These are phyloP conservation scores for Trichoderma cornu-damae DNA, from an alignment of 2,329 filamentous ascomycete genomes.

Conservation along the genomic window DNA sequence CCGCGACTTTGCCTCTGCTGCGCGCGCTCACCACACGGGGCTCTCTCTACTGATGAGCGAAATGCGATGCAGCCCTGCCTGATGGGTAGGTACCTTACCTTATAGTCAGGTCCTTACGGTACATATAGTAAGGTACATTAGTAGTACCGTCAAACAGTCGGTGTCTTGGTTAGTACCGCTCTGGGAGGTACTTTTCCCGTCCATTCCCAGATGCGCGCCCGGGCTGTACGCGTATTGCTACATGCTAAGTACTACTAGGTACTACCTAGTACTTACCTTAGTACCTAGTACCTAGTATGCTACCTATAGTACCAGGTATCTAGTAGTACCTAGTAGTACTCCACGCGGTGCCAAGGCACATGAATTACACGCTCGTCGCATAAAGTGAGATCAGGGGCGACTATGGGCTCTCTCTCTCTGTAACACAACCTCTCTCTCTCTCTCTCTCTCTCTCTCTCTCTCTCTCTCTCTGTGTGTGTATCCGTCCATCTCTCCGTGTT, in stretches of 20 bases:
- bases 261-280: too few species aligned
- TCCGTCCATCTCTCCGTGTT: background rate
- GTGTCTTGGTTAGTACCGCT: constrained; percentile 7
- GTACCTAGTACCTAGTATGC: too few species aligned
- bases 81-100: too few species aligned
- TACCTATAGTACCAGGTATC: too few species aligned
- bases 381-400: constrained; percentile 7
- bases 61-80: constrained; percentile 9
- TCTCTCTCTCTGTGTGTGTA: too few species aligned
- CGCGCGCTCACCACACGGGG: background rate
- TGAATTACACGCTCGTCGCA: background rate
- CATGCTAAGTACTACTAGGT: background rate
- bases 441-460: too few species aligned
- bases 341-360: background rate
- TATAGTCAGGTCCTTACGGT: too few species aligned
- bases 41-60: background rate
- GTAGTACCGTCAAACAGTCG: constrained; percentile 4
- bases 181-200: constrained; percentile 1
- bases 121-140: too few species aligned
- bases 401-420: too few species aligned
- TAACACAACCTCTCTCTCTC: too few species aligned
- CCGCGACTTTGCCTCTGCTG: too few species aligned
- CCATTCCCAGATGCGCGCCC: background rate
- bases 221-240: background rate
- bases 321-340: too few species aligned